Conservation (phyloP, 225 moss, liverwort and hornwort genomes). For the Bryoerythrophyllum caledonicum region DNA sequence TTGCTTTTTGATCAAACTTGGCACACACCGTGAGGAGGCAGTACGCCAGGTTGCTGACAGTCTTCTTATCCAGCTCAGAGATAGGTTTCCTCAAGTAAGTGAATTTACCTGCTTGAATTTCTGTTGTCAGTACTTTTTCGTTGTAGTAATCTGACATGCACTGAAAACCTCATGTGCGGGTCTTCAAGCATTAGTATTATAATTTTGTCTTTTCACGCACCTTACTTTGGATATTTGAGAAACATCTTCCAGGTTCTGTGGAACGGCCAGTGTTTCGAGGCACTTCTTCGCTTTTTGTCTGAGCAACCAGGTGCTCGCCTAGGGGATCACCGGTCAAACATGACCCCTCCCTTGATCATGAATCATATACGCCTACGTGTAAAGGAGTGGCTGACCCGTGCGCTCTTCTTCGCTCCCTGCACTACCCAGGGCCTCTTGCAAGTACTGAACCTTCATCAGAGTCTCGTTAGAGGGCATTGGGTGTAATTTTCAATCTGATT, state of each 20-base stretch:
- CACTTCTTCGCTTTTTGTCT: slow-evolving; percentile 62
- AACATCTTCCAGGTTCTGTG: slow-evolving; percentile 62
- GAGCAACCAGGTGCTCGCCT: slow-evolving; percentile 49
- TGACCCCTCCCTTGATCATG: slow-evolving; percentile 35
- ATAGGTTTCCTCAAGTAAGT: slow-evolving; percentile 65
- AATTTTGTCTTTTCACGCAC: not conserved
- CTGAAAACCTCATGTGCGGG: slow-evolving; percentile 8
- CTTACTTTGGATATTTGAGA: slow-evolving; percentile 10
- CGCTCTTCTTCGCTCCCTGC: slow-evolving; percentile 67
- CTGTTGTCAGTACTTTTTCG: slow-evolving; percentile 6
- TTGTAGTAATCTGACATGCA: not conserved
- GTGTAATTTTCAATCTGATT: slow-evolving; percentile 5
- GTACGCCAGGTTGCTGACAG: slow-evolving; percentile 67
- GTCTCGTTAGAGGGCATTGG: slow-evolving; percentile 17
- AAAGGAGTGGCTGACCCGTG: slow-evolving; percentile 75
- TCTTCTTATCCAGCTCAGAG: slow-evolving; percentile 69
- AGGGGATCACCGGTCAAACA: slow-evolving; percentile 41
- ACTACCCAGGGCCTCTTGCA: slow-evolving; percentile 87
- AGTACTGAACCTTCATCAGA: slow-evolving; percentile 32
- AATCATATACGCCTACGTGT: slow-evolving; percentile 54
- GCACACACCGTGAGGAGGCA: slow-evolving; percentile 59
- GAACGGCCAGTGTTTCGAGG: slow-evolving; percentile 67
- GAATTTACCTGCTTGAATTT: slow-evolving; percentile 4
- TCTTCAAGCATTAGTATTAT: slow-evolving; percentile 3
- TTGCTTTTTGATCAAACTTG: slow-evolving; percentile 66